Evolutionary conservation across 176 grass and related monocot species (phyloP), one percentile per base, ranked within the genome.

Genomic region (Triticum dicoccoides): DNA sequence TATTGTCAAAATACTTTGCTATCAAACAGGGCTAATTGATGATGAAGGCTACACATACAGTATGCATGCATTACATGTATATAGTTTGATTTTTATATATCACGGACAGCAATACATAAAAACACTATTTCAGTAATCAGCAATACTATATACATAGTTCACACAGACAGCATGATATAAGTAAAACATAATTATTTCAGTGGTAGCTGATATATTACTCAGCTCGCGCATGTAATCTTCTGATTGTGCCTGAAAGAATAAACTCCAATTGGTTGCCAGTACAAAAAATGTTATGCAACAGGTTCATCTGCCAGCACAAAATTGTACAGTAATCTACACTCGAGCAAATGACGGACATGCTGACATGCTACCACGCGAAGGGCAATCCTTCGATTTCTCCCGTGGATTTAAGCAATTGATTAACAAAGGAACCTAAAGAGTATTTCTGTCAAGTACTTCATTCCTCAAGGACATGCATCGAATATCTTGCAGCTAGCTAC

Each of bases 381-480:
- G 44, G 27, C 27, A 84, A 79, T 68, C 65, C 80, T 25, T 72
- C 34, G 25, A 68, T 87, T 80, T 14, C 76, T 51, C 76, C 44
- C 32, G 25, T 27, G 49, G 27, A 76, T n/a, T 38, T 67, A 66
- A 66, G 61, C 12, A 87, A 80, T 80, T 61, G 32, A 54, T 77
- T 52, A 79, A 84, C 20, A 20, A 88, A 64, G 37, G 38, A 85
- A 88, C 49, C 21, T 65, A 74, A 83, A 83, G n/a, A 77, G 84
- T 88, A 85, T 65, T 84, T 76, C 38, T 41, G 77, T 81, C 52
- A 87, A 35, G 38, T 51, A 62, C 56, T 80, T 74, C 75, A 41
- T 38, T 38, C 14, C 4, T 64, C 18, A 12, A 51, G 42, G 63
- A 44, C 63, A 33, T 37, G 38, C 29, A 37, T 52, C 45, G 12